These are phyloP conservation scores for Cutaneotrichosporon cavernicola DNA, from an alignment of 1,284 basidiomycete species.

Conservation along the genomic window DNA sequence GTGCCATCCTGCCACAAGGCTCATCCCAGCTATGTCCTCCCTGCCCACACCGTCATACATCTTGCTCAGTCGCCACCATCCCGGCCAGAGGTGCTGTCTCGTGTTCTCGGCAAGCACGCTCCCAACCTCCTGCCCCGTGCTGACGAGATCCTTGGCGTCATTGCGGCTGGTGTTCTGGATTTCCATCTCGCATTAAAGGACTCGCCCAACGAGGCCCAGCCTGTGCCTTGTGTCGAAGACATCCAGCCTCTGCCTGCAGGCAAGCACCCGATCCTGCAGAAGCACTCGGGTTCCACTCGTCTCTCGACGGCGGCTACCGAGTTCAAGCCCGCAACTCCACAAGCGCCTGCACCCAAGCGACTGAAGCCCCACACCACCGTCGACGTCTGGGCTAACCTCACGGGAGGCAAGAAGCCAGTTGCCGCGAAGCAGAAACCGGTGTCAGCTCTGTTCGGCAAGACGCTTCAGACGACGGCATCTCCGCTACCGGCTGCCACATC, in stretches of 20 bases:
- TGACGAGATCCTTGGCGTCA: constrained; percentile 64
- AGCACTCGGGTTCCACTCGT: neutral
- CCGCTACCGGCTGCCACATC: neutral
- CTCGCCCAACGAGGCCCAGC: neutral
- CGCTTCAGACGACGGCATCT: constrained; percentile 11
- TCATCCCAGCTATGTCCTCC: constrained; percentile 57
- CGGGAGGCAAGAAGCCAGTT: constrained; percentile 7
- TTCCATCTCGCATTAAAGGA: neutral
- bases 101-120: constrained; percentile 3
- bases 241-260: neutral
- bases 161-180: constrained; percentile 48
- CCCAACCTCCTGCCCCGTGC: constrained; percentile 48
- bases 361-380: constrained; percentile 2
- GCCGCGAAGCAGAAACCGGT: neutral
- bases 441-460: constrained; percentile 31
- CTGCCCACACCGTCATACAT: constrained; percentile 68
- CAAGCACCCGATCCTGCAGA: neutral
- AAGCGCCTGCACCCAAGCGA: constrained; percentile 6
- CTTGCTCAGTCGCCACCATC: constrained; percentile 63
- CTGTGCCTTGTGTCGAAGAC: neutral
- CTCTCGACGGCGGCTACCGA: neutral
- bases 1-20: constrained; percentile 32
- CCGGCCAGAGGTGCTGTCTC: constrained; percentile 59
- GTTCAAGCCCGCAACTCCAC: neutral
- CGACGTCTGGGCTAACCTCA: constrained; percentile 27